Evolutionary conservation across 805 yeast genomes (phyloP), one percentile per base, ranked within the genome.

Genomic region (Wickerhamiella spandovensis): DNA sequence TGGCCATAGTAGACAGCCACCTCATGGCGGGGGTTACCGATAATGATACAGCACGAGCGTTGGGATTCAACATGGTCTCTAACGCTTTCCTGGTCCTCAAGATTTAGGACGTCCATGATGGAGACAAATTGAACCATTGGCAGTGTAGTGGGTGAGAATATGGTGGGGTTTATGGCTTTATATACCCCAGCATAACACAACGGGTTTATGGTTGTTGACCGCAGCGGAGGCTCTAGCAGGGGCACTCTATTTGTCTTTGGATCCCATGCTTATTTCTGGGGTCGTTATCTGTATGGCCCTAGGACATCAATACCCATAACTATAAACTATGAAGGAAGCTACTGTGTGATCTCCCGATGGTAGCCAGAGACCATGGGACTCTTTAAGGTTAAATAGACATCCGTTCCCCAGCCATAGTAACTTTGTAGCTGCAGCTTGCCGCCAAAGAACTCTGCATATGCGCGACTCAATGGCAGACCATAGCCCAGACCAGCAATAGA

Each of bases 401-500:
- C 88, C 0, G 90, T 82, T 3, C 95, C 95, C 73, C 79, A 73
- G 1, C 92, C 90, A 65, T 75, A 75, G 52, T 82, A 73, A 46
- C 82, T 78, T 62, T 84, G 87, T 25, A 85, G 70, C 52, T 78
- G 78, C 47, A 85, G 71, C 44, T 70, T 71, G 2, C 92, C 92
- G 42, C 82, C 82, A 62, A 84, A 82, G 61, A 82, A 73, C 59
- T 79, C 84, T 28, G 82, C 78, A 58, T 84, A 84, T 0, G 86
- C 82, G 57, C 78, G 70, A 53, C 89, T 84, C 54, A 90, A 69
- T 6, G 97, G 97, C 50, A 90, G 66, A 0, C 98, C 98, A 62
- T 87, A 90, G 0, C 97, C 97, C 84, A 92, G 84, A 0, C 98
- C 98, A 0, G 97, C 95, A 35, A 90, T 76, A 21, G 74, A 73